Evolutionary conservation across 148 eudicot genomes (phyloP).

Genomic region (Silene conica): DNA sequence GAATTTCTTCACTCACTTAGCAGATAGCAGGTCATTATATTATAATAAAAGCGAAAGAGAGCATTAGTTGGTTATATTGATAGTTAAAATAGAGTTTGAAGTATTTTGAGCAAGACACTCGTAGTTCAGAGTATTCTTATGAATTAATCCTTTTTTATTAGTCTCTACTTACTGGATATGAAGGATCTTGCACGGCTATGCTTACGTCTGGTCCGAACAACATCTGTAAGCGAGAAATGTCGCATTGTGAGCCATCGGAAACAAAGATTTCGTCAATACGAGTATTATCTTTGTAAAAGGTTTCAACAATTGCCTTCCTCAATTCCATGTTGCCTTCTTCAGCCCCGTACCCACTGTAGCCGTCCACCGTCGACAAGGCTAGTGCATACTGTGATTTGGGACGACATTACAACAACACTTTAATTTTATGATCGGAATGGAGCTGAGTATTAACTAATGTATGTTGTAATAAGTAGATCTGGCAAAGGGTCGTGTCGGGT

Average conservation of each 20-base stretch:
- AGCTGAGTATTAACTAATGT: no score
- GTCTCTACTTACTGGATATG: constrained; percentile 77
- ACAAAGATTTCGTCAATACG: constrained; percentile 56
- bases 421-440: no score
- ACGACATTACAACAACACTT: neutral
- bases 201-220: constrained; percentile 59
- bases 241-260: constrained; percentile 82
- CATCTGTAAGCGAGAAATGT: constrained; percentile 49
- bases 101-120: no score
- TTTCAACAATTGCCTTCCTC: constrained; percentile 36
- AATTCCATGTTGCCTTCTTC: constrained; percentile 15
- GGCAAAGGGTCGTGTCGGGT: no score
- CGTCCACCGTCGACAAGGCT: neutral
- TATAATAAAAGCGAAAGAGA: no score
- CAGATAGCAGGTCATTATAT: no score
- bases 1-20: no score
- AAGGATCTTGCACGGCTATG: constrained; percentile 72
- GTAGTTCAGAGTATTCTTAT: no score
- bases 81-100: no score
- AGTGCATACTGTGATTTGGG: neutral
- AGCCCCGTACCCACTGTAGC: neutral
- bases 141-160: no score
- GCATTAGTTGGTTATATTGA: no score
- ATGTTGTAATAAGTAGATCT: no score
- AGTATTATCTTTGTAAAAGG: constrained; percentile 34